Evolutionary conservation across 2,329 filamentous ascomycete genomes (phyloP).

Genomic region (Sporothrix dimorphospora): DNA sequence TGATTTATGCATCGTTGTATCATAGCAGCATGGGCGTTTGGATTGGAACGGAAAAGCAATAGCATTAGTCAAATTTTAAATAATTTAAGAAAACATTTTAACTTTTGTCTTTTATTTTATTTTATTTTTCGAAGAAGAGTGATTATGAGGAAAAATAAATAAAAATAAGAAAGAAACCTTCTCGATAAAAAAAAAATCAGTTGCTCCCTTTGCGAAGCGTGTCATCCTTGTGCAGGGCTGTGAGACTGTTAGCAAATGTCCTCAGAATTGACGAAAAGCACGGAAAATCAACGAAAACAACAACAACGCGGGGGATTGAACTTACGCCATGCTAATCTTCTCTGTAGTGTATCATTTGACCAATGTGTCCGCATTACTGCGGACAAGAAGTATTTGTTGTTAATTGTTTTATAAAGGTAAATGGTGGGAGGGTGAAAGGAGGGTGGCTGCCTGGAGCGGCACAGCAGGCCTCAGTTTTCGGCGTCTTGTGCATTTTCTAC

Average conservation of each 20-base stretch:
- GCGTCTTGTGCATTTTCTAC: background rate
- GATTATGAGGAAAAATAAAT: background rate
- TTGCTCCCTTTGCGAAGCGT: background rate
- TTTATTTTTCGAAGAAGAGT: too few species aligned
- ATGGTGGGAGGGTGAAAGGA: background rate
- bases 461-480: background rate
- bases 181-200: background rate
- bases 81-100: too few species aligned
- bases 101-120: too few species aligned
- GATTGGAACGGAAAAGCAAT: constrained; percentile 20
- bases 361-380: background rate
- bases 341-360: background rate
- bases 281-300: background rate
- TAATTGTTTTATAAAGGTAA: background rate
- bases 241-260: background rate
- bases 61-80: background rate
- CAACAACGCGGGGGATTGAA: background rate
- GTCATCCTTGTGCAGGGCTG: constrained; percentile 22
- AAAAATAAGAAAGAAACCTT: background rate
- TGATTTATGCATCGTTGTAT: constrained; percentile 7
- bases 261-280: background rate
- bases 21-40: constrained; percentile 20
- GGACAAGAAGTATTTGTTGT: background rate
- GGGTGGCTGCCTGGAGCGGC: background rate
- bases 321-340: constrained; percentile 19